phyloP scores from a whole-genome alignment of 768 basidiomycete genomes.

The Sporobolomyces pararoseus region DNA sequence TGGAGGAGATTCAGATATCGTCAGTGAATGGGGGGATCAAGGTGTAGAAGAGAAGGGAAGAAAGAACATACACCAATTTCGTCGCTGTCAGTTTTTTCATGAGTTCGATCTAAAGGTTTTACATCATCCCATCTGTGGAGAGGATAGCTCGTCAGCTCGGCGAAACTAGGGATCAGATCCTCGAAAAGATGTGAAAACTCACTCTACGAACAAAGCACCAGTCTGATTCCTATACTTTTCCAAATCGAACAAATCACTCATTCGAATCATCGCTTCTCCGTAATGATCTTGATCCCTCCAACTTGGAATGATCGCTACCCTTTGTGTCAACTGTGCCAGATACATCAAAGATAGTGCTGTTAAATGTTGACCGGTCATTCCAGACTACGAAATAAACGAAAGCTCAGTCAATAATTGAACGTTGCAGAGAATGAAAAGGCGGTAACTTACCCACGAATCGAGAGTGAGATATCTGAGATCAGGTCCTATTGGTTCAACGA shows the following conservation, averaged over 20 bases:
- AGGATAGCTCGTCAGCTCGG: no score
- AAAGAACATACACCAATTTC: conserved; percentile 8
- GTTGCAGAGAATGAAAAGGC: not conserved
- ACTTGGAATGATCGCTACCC: conserved; percentile 31
- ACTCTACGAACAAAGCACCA: conserved; percentile 25
- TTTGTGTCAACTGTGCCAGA: conserved; percentile 29
- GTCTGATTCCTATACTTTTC: conserved; percentile 31
- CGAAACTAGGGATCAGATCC: no score
- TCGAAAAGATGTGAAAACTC: no score
- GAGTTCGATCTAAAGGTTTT: conserved; percentile 32
- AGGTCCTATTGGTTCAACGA: not conserved
- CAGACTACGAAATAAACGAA: not conserved
- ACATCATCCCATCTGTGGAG: conserved; percentile 32
- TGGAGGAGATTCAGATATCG: not conserved
- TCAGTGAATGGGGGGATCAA: not conserved
- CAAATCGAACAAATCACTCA: conserved; percentile 31
- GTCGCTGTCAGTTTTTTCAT: conserved; percentile 22
- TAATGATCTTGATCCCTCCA: conserved; percentile 36
- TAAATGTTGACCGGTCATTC: conserved; percentile 26
- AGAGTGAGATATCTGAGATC: conserved; percentile 30
- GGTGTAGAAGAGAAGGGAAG: not conserved
- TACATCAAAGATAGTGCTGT: conserved; percentile 26
- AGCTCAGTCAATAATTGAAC: not conserved
- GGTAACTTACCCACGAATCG: conserved; percentile 18
- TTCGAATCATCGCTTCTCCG: conserved; percentile 33